Evolutionary conservation across 192 early-diverging fungal genomes (phyloP), one percentile per base, ranked within the genome.

Genomic region (Coemansia sp.): DNA sequence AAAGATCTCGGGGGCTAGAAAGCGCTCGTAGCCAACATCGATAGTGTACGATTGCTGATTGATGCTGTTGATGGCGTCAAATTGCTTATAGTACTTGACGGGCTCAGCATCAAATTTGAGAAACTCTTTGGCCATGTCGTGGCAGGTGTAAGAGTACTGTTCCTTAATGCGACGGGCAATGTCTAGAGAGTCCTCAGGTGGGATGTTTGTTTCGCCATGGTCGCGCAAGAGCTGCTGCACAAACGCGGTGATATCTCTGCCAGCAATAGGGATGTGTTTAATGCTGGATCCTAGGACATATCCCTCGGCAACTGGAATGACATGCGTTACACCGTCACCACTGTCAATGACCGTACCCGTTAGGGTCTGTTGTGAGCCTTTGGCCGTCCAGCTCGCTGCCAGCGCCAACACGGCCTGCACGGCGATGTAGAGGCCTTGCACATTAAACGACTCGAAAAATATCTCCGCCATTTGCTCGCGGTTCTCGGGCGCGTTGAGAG

Each of bases 341-440:
- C 90, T 91, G 79, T 99, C 97, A 70, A 99, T 96, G 36, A 99
- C 97, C 2, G 97, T 99, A 67, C 97, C 97, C 9, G 97, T 99
- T 68, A 99, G 85, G 13, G 94, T 94, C 70, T 93, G 92, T 53
- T 80, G 87, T 13, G 88, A 88, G 70, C 94, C 94, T 61, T 88
- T 92, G 39, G 91, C 90, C 2, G 93, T 93, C 95, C 95, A 98
- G 66, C 89, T 91, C 34, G 97, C 96, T 31, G 97, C 97, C 63
- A 99, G 88, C 3, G 97, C 97, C 44, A 99, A 87, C 50, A 99
- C 96, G 13, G 97, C 97, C 85, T 99, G 97, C n/a, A 99, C 97
- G 21, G 93, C 97, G 86, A 99, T 99, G 70, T 99, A 99, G 72
- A 99, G 81, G 59, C 96, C 97, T 68, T 97, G 92, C 44, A 96